Base-by-base conservation (phyloP, 108 stramenopile genomes). In the Nannochloropsis salina region DNA sequence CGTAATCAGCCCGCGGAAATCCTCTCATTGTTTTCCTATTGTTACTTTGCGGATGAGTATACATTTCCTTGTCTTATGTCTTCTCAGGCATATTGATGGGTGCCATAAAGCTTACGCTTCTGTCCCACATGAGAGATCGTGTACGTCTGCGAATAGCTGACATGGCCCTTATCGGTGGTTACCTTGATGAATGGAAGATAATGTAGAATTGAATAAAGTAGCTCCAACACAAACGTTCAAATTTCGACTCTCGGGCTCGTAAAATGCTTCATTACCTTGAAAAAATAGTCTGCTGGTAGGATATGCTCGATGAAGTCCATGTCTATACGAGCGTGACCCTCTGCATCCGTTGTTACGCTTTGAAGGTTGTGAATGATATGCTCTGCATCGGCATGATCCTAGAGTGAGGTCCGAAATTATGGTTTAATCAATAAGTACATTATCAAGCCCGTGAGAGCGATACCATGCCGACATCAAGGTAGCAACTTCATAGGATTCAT, bases 71-170 rank as follows among this genome's bases (percentile, higher is more conserved):
- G 31, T 31, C 31, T 31, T 1, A 31, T n/a, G n/a, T n/a, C n/a
- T n/a, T n/a, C 61, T 74, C 8, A 74, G 8, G n/a, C 61, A 74
- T 74, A 74, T n/a, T n/a, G 15, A n/a, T 74, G 61, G 15, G 61
- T 74, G 61, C 61, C 61, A n/a, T 74, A 74, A 15, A 74, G 8
- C 61, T 74, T 74, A n/a, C 61, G 61, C 61, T 74, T n/a, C 61
- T 74, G 61, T 1, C 61, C 61, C 1, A n/a, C 15, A n/a, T 74
- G 61, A n/a, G 20, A n/a, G 20, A 74, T n/a, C 61, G 15, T n/a
- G n/a, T 74, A 74, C 15, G 20, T 74, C 6, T 74, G 61, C 61
- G 61, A 74, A 74, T 74, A 74, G 20, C 61, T n/a, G 61, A 74
- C 6, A 15, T 74, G 61, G 20, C 61, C 61, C 15, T 74, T 74